phyloP scores from a whole-genome alignment of 441 rosid genomes.

The Adansonia gregorii region DNA sequence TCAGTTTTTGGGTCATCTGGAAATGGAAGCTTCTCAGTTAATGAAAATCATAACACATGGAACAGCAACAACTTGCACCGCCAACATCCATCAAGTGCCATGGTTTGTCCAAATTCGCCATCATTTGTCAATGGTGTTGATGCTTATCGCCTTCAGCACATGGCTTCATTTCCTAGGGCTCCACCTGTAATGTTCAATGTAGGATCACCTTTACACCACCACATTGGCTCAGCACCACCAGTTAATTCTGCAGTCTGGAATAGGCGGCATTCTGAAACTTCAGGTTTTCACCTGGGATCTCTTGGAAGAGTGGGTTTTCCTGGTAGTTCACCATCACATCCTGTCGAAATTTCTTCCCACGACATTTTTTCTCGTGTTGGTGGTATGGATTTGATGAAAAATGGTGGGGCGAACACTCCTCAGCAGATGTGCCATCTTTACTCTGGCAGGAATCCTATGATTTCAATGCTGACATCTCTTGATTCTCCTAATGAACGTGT shows the following conservation, averaged over 20 bases:
- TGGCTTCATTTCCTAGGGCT: conserved; percentile 57
- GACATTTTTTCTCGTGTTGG: conserved; percentile 52
- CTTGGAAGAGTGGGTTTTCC: conserved; percentile 58
- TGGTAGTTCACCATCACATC: conserved; percentile 55
- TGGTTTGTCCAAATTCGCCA: conserved; percentile 69
- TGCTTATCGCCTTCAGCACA: conserved; percentile 48
- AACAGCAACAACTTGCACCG: conserved; percentile 55
- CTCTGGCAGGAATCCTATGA: conserved; percentile 63
- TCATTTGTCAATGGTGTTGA: conserved; percentile 52
- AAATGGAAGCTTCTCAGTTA: conserved; percentile 54
- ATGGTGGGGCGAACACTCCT: conserved; percentile 56
- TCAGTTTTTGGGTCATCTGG: conserved; percentile 68
- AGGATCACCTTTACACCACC: conserved; percentile 62
- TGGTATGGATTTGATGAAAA: conserved; percentile 53
- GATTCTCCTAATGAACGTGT: conserved; percentile 65
- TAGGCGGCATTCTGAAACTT: conserved; percentile 57
- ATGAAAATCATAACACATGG: conserved; percentile 55
- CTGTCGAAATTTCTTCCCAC: conserved; percentile 60
- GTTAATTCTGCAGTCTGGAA: conserved; percentile 70
- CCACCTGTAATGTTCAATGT: conserved; percentile 58
- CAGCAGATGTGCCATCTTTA: conserved; percentile 66
- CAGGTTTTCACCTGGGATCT: conserved; percentile 68
- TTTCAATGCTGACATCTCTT: conserved; percentile 53
- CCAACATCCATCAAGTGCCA: conserved; percentile 52
- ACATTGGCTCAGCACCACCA: conserved; percentile 71